Evolutionary conservation across 495 filamentous ascomycete genomes (phyloP).

Genomic region (Hypoxylon perforatum): DNA sequence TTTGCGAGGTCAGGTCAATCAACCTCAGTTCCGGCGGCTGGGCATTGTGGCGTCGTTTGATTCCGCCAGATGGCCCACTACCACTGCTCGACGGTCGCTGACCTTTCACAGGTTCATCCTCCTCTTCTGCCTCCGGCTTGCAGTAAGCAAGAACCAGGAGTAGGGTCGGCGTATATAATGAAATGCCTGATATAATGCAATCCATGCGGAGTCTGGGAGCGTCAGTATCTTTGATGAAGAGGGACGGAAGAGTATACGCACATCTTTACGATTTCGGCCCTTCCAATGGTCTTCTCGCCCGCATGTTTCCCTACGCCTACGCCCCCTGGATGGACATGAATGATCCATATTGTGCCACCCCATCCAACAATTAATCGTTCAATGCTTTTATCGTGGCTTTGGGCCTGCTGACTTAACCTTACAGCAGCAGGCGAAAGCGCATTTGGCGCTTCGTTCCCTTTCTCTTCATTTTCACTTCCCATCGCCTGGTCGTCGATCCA

Average conservation of each 20-base stretch:
- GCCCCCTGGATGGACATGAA: conserved; percentile 87
- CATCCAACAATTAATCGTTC: conserved; percentile 94
- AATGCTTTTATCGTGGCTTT: conserved; percentile 56
- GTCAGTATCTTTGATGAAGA: conserved; percentile 39
- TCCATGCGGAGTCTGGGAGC: conserved; percentile 84
- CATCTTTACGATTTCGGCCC: conserved; percentile 91
- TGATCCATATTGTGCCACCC: conserved; percentile 95
- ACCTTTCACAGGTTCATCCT: conserved; percentile 41
- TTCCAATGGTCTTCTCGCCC: conserved; percentile 77
- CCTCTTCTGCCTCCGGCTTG: conserved; percentile 71
- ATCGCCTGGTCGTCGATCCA: conserved; percentile 89
- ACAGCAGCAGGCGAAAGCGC: conserved; percentile 56
- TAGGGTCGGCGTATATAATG: conserved; percentile 92
- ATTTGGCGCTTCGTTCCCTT: conserved; percentile 46
- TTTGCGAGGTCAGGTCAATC: conserved; percentile 84
- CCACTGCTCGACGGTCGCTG: conserved; percentile 49
- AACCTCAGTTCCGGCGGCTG: conserved; percentile 88
- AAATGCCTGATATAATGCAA: conserved; percentile 96
- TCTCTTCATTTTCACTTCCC: conserved; percentile 64
- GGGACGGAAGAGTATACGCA: conserved; percentile 57
- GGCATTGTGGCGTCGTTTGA: conserved; percentile 76
- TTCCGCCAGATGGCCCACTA: conserved; percentile 66
- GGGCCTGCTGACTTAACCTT: conserved; percentile 57
- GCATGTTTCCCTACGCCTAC: conserved; percentile 73
- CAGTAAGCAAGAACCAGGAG: conserved; percentile 91